A percentile compares a stretch with the other conserved stretches of the same genome.
Evolutionary conservation across 1,284 basidiomycete genomes (phyloP).

Genomic region (Ustilago esculenta): DNA sequence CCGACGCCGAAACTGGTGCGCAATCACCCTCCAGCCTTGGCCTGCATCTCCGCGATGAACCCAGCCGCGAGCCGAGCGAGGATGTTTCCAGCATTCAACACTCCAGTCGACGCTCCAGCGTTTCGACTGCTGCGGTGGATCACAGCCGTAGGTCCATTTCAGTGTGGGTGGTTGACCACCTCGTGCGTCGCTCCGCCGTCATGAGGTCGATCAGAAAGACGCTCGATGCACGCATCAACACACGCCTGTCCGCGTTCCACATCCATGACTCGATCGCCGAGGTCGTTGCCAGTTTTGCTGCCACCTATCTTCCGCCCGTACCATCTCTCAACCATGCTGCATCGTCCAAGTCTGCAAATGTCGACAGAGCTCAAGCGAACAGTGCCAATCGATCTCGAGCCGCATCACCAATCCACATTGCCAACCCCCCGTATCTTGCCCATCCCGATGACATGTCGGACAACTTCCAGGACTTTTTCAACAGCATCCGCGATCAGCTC

Average conservation of each 20-base stretch:
- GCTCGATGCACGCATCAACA: conserved; percentile 15
- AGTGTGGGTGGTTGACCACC: conserved; percentile 24
- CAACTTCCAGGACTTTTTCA: conserved; percentile 79
- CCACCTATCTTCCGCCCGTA: conserved; percentile 27
- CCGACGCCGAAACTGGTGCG: neutral
- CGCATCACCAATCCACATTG: conserved; percentile 51
- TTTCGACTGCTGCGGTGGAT: too few species aligned
- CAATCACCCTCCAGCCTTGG: conserved; percentile 4
- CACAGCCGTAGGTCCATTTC: conserved; percentile 14
- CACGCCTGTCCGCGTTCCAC: neutral
- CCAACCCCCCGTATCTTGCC: conserved; percentile 66
- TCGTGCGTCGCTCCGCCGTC: conserved; percentile 21
- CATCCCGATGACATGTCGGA: conserved; percentile 69
- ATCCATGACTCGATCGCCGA: conserved; percentile 3
- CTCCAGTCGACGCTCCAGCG: too few species aligned
- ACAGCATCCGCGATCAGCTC: conserved; percentile 69
- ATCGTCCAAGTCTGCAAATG: too few species aligned
- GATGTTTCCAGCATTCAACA: too few species aligned
- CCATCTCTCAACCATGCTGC: too few species aligned
- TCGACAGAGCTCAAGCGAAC: too few species aligned
- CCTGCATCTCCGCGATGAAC: conserved; percentile 2
- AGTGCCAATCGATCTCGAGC: too few species aligned
- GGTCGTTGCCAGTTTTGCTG: conserved; percentile 31
- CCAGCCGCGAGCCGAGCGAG: too few species aligned
- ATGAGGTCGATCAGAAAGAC: conserved; percentile 17